These are phyloP conservation scores for Albizia julibrissin DNA, from an alignment of 306 rosid genomes.

Conservation along the genomic window DNA sequence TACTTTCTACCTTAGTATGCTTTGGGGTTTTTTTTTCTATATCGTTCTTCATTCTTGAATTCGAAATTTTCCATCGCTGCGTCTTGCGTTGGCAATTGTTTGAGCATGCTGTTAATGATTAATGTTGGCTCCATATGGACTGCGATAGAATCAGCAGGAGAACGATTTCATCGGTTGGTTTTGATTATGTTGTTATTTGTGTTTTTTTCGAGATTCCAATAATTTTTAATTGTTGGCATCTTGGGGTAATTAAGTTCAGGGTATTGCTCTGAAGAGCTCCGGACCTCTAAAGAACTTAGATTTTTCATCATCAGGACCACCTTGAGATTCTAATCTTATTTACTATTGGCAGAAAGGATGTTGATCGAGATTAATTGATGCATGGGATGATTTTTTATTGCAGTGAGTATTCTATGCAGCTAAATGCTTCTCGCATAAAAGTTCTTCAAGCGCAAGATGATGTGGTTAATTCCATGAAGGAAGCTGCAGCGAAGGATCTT, in stretches of 20 bases:
- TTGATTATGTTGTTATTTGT: background rate
- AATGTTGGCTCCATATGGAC: background rate
- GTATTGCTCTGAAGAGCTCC: background rate
- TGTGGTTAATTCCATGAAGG: conserved; percentile 81
- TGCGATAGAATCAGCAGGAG: background rate
- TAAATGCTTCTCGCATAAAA: conserved; percentile 81
- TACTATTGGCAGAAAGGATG: background rate
- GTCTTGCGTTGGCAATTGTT: background rate
- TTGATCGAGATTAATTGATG: conserved; percentile 11
- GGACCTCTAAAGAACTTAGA: background rate
- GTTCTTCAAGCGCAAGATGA: conserved; percentile 99
- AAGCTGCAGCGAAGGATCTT: conserved; percentile 74
- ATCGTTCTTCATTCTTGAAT: background rate
- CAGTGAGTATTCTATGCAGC: conserved; percentile 98
- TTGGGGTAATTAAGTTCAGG: conserved; percentile 4
- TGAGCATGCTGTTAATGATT: background rate
- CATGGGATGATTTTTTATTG: conserved; percentile 29
- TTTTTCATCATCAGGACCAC: background rate
- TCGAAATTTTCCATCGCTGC: background rate
- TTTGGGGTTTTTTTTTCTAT: background rate
- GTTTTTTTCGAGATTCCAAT: conserved; percentile 5
- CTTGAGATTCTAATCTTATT: background rate
- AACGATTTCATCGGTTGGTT: background rate
- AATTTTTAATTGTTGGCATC: conserved; percentile 14
- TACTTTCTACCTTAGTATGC: background rate